phyloP scores from a whole-genome alignment of 129 eudicot genomes.

The Glebionis coronaria region DNA sequence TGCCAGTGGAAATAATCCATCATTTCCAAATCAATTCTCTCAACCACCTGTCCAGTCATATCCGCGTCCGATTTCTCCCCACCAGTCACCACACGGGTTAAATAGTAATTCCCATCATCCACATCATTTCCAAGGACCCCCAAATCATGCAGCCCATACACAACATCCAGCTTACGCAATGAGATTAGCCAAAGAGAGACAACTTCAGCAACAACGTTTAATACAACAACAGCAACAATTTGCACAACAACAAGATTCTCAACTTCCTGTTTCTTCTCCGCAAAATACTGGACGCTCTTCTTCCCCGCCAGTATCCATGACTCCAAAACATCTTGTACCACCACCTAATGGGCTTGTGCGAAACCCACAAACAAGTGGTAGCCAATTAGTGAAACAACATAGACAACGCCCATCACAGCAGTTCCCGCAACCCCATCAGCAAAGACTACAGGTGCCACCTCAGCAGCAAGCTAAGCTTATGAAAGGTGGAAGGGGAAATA shows the following conservation, averaged over 20 bases:
- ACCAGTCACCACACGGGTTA: conserved; percentile 55
- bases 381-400: conserved; percentile 57
- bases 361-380: conserved; percentile 52
- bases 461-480: conserved; percentile 54
- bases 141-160: conserved; percentile 43
- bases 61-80: conserved; percentile 65
- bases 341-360: conserved; percentile 51
- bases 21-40: conserved; percentile 53
- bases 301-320: conserved; percentile 54
- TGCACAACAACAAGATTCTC: conserved; percentile 47
- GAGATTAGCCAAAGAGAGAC: conserved; percentile 75
- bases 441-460: conserved; percentile 33
- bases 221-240: conserved; percentile 62
- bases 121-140: conserved; percentile 65
- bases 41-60: conserved; percentile 35
- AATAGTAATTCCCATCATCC: conserved; percentile 54
- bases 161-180: conserved; percentile 72
- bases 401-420: conserved; percentile 52
- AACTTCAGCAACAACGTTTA: conserved; percentile 63
- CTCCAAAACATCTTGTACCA: conserved; percentile 50
- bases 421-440: conserved; percentile 67
- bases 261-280: conserved; percentile 65
- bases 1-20: conserved; percentile 41
- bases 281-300: conserved; percentile 54
- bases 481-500: conserved; percentile 65